Conservation (phyloP, 805 yeast species). For the Wickerhamomyces bisporus region DNA sequence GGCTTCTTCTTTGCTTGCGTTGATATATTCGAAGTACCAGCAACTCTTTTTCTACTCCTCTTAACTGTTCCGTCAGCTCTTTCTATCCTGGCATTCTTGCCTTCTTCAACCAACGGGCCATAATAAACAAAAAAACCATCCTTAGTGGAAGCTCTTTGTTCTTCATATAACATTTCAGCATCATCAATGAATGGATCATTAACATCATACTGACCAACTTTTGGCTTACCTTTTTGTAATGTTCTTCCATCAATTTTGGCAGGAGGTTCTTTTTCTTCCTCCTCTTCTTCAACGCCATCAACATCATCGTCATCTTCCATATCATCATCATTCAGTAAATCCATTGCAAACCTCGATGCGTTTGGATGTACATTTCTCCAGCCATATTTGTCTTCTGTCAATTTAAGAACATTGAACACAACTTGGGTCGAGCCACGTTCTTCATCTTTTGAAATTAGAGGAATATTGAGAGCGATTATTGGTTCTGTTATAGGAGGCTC, state of each 20-base stretch:
- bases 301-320: conserved; percentile 42
- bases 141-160: conserved; percentile 83
- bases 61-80: conserved; percentile 40
- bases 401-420: conserved; percentile 62
- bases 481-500: conserved; percentile 1
- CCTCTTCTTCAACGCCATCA: conserved; percentile 32
- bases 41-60: conserved; percentile 29
- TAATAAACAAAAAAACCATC: conserved; percentile 95
- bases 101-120: conserved; percentile 79
- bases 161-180: conserved; percentile 87
- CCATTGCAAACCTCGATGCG: conserved; percentile 51
- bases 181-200: conserved; percentile 97
- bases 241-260: conserved; percentile 39
- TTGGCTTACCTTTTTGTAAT: conserved; percentile 51
- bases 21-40: conserved; percentile 1
- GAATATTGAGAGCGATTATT: conserved; percentile 49
- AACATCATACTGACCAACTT: conserved; percentile 86
- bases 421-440: conserved; percentile 61
- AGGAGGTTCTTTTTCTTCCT: conserved; percentile 24
- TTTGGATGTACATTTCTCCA: conserved; percentile 67
- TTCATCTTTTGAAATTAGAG: conserved; percentile 39
- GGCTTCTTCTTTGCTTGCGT: not conserved
- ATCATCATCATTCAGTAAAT: conserved; percentile 50
- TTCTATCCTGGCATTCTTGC: conserved; percentile 41
- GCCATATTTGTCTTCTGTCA: conserved; percentile 83